Conservation (phyloP, 2,329 filamentous ascomycete species). For the Botrytis pseudocinerea region DNA sequence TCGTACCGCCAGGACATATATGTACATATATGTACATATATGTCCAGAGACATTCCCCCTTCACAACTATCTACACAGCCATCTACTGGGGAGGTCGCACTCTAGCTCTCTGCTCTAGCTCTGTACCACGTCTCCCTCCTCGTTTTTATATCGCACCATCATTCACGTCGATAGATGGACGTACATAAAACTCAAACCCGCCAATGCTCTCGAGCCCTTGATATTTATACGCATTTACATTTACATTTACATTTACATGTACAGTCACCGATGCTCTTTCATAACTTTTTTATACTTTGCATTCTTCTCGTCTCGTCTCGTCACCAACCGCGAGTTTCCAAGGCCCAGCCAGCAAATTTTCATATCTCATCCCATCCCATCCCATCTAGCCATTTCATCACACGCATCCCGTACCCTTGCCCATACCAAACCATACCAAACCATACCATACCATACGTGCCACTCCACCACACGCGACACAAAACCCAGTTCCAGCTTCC, state of each 20-base stretch:
- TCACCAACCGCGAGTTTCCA: constrained; percentile 8
- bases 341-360: constrained; percentile 4
- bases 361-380: background rate
- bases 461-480: constrained; percentile 10
- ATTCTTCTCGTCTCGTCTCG: background rate
- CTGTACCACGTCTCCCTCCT: background rate
- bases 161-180: background rate
- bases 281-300: background rate
- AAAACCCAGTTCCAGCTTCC: background rate
- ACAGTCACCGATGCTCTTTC: background rate
- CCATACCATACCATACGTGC: background rate
- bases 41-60: background rate
- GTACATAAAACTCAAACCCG: background rate
- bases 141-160: background rate
- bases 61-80: background rate
- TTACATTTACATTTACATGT: too few species aligned
- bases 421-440: background rate
- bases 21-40: background rate
- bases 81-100: too few species aligned
- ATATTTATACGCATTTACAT: background rate
- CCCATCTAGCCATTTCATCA: background rate
- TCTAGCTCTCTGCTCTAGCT: background rate
- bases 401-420: background rate
- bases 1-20: too few species aligned
- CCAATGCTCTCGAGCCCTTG: background rate